Conservation (phyloP, 164 flowering plant species). For the Vitis riparia region DNA sequence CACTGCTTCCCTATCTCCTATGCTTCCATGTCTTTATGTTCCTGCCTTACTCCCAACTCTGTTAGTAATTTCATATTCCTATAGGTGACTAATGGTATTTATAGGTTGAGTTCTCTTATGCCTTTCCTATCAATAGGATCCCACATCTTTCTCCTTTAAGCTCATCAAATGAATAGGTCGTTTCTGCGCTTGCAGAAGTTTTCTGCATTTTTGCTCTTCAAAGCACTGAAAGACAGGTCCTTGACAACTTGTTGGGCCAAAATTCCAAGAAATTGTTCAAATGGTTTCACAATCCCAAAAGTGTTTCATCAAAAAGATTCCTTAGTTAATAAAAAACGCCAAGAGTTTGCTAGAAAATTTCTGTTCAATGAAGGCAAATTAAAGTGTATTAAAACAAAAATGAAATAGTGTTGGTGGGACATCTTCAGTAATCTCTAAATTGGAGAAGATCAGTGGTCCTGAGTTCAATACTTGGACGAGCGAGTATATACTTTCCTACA, state of each 20-base stretch:
- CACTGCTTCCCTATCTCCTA: conserved; percentile 2
- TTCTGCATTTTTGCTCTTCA: conserved; percentile 64
- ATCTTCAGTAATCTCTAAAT: conserved; percentile 34
- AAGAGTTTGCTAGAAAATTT: conserved; percentile 46
- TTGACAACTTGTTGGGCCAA: conserved; percentile 24
- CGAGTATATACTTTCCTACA: conserved; percentile 73
- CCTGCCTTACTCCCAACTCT: not conserved
- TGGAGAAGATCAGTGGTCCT: conserved; percentile 80
- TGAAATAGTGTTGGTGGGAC: conserved; percentile 47
- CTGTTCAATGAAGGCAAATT: conserved; percentile 28
- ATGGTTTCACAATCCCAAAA: conserved; percentile 55
- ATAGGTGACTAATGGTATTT: conserved; percentile 57
- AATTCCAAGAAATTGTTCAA: conserved; percentile 31
- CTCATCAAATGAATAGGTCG: no score
- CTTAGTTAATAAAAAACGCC: conserved; percentile 64
- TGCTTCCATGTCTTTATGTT: conserved; percentile 1
- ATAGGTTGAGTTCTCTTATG: conserved; percentile 64
- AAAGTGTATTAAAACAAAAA: conserved; percentile 21
- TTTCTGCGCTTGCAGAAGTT: no score
- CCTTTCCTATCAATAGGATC: conserved; percentile 31
- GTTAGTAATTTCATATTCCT: conserved; percentile 26
- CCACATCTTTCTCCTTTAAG: no score
- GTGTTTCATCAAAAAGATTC: conserved; percentile 56
- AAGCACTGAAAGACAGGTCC: conserved; percentile 48
- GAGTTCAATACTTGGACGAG: conserved; percentile 68